Conservation (phyloP, 2,329 filamentous ascomycete species). For the Fusarium vanettenii region DNA sequence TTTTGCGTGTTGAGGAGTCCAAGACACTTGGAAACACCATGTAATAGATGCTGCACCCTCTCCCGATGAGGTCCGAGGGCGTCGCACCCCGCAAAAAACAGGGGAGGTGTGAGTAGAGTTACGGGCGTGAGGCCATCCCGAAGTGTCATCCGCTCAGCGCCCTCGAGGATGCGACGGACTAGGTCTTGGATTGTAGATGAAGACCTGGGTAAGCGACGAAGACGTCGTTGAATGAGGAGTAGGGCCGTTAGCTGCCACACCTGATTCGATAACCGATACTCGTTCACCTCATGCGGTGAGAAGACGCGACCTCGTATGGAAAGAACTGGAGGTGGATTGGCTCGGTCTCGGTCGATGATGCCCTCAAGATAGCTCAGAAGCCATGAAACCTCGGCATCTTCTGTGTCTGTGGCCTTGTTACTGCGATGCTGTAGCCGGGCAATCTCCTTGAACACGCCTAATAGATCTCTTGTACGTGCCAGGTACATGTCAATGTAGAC, state of each 20-base stretch:
- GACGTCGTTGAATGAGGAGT: conserved; percentile 27
- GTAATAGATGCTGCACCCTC: conserved; percentile 21
- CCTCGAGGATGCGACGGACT: conserved; percentile 8
- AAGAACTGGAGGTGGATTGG: conserved; percentile 21
- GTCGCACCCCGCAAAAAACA: conserved; percentile 31
- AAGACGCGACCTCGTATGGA: conserved; percentile 16
- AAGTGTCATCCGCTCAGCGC: conserved; percentile 22
- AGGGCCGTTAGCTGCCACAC: conserved; percentile 31
- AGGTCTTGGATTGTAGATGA: conserved; percentile 17
- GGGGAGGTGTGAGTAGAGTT: conserved; percentile 23
- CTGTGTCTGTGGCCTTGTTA: background rate
- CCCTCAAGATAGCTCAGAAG: conserved; percentile 18
- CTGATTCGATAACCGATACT: conserved; percentile 31
- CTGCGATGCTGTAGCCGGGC: conserved; percentile 2
- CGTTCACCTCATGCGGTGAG: conserved; percentile 19
- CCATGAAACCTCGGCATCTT: conserved; percentile 19
- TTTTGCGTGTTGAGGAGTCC: conserved; percentile 24
- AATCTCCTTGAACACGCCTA: conserved; percentile 32
- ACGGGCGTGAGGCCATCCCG: conserved; percentile 28
- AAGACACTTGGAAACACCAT: conserved; percentile 23
- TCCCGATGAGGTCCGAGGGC: conserved; percentile 19
- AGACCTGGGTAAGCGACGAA: conserved; percentile 15
- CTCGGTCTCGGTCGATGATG: conserved; percentile 24
- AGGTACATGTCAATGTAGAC: conserved; percentile 36
- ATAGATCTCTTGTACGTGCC: conserved; percentile 21